Conservation (phyloP, 148 eudicot genomes). For the Fagopyrum esculentum region DNA sequence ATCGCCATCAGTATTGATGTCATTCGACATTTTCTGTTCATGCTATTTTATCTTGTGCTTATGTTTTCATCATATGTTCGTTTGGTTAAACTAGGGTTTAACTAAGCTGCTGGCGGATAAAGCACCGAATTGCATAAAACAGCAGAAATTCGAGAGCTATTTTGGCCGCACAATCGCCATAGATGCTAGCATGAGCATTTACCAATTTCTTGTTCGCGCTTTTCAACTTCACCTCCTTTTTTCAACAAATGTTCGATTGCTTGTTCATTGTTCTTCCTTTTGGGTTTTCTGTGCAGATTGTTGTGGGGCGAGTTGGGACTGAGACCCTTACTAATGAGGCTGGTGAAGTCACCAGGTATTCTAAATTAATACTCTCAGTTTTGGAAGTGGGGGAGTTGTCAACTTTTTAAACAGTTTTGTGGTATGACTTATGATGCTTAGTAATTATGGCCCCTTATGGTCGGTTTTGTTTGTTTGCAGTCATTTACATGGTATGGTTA, state of each 20-base stretch:
- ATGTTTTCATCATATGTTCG: not conserved
- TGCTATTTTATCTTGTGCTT: not conserved
- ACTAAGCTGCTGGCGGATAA: constrained; percentile 92
- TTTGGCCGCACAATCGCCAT: constrained; percentile 82
- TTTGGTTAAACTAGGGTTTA: constrained; percentile 60
- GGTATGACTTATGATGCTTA: not conserved
- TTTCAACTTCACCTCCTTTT: not conserved
- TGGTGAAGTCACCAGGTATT: constrained; percentile 96
- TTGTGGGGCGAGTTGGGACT: constrained; percentile 83
- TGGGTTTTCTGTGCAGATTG: constrained; percentile 49
- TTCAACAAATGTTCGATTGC: not conserved
- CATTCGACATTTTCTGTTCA: not conserved
- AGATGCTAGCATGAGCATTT: constrained; percentile 99
- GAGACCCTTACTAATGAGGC: constrained; percentile 96
- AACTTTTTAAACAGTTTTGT: not conserved
- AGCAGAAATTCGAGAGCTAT: constrained; percentile 97
- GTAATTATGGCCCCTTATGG: not conserved
- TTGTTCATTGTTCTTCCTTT: not conserved
- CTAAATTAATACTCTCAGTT: not conserved
- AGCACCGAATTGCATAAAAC: constrained; percentile 88
- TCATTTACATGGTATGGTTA: constrained; percentile 98
- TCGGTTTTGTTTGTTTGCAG: constrained; percentile 25
- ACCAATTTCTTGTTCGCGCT: constrained; percentile 70
- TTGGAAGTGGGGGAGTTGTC: not conserved
- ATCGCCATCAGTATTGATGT: not conserved